Evolutionary conservation across 1,284 basidiomycete genomes (phyloP).

Genomic region (Sanghuangporus baumii): DNA sequence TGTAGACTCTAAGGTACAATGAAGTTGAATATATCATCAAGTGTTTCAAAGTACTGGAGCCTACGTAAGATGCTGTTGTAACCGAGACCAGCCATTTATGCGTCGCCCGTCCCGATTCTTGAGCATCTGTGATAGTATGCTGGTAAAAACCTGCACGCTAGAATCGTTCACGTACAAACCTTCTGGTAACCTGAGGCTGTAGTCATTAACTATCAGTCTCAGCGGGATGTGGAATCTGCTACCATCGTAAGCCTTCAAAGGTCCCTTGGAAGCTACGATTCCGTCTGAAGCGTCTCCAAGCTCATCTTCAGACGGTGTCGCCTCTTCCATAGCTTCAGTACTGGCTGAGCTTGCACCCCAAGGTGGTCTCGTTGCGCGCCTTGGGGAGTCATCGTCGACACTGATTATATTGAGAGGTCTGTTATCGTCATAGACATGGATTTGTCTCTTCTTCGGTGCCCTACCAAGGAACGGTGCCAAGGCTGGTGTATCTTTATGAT

Average conservation of each 20-base stretch:
- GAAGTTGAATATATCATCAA: slow-evolving; percentile 5
- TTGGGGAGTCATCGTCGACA: slow-evolving; percentile 15
- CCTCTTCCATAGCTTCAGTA: slow-evolving; percentile 4
- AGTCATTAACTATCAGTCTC: slow-evolving; percentile 56
- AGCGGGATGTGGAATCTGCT: slow-evolving; percentile 66
- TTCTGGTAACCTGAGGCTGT: slow-evolving; percentile 54
- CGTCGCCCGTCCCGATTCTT: slow-evolving; percentile 36
- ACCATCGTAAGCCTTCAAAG: slow-evolving; percentile 21
- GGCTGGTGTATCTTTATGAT: slow-evolving; percentile 64
- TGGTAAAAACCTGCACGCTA: slow-evolving; percentile 10
- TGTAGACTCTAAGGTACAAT: slow-evolving; percentile 39
- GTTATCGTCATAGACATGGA: slow-evolving; percentile 41
- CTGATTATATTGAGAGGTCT: slow-evolving; percentile 18
- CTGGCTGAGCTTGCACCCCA: slow-evolving; percentile 36
- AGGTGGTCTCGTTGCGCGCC: slow-evolving; percentile 33
- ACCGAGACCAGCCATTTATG: slow-evolving; percentile 70
- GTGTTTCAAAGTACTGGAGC: slow-evolving; percentile 21
- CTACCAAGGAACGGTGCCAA: slow-evolving; percentile 68
- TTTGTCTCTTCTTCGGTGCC: slow-evolving; percentile 46
- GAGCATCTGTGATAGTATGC: slow-evolving; percentile 31
- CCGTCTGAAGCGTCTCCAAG: slow-evolving; percentile 8
- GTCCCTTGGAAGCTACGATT: slow-evolving; percentile 4
- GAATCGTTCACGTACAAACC: slow-evolving; percentile 33
- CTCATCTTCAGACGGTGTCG: not conserved
- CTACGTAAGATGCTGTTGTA: slow-evolving; percentile 65